phyloP scores from a whole-genome alignment of 2,329 filamentous ascomycete species.

The Aspergillus uvarum region DNA sequence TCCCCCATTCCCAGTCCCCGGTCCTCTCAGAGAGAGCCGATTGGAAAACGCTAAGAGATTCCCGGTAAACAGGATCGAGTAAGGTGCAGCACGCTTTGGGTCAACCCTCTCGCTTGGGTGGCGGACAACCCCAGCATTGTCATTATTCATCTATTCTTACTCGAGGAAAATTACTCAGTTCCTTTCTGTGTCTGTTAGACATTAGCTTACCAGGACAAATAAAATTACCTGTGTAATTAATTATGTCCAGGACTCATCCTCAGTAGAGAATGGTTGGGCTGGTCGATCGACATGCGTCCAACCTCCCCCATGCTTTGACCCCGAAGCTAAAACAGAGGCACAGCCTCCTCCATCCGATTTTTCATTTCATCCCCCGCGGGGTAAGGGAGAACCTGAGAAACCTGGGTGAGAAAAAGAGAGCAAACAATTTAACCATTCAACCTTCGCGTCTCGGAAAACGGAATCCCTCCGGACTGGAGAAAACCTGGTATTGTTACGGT shows the following conservation, averaged over 20 bases:
- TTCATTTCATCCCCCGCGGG: background rate
- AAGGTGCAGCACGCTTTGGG: background rate
- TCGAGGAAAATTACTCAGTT: too few relatives aligned
- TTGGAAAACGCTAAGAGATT: background rate
- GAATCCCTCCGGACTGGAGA: background rate
- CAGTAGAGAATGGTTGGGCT: too few relatives aligned
- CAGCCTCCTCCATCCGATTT: background rate
- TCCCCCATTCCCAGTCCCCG: background rate
- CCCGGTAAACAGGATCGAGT: constrained; percentile 8
- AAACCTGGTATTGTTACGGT: background rate
- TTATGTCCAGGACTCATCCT: too few relatives aligned
- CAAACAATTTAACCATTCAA: background rate
- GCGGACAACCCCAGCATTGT: background rate
- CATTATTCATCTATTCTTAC: background rate
- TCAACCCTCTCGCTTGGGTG: background rate
- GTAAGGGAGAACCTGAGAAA: background rate
- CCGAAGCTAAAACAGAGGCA: background rate
- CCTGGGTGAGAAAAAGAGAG: background rate
- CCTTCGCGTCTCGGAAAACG: background rate
- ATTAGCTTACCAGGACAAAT: too few relatives aligned
- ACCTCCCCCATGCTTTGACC: background rate
- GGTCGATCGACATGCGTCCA: background rate
- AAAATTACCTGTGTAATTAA: too few relatives aligned
- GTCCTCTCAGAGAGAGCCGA: background rate
- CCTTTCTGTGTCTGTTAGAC: too few relatives aligned